Evolutionary conservation across 306 rosid genomes (phyloP).

Genomic region (Nissolia schottii): DNA sequence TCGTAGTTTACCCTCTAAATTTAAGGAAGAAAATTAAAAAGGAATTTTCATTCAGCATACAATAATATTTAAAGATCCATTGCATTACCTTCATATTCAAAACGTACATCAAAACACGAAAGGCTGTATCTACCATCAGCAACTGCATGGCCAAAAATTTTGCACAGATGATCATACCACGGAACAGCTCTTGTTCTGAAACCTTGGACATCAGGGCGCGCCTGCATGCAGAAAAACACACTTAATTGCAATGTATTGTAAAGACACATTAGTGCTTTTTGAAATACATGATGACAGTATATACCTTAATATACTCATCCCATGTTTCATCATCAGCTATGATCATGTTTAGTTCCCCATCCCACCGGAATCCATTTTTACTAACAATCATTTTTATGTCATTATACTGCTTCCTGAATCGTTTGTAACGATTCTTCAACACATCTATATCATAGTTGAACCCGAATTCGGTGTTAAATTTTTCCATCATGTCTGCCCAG

Average conservation of each 20-base stretch:
- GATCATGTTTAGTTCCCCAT: conserved; percentile 32
- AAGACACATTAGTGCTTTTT: neutral
- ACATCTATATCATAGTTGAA: conserved; percentile 47
- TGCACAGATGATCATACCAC: conserved; percentile 44
- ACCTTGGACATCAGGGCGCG: conserved; percentile 39
- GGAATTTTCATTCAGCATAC: conserved; percentile 1
- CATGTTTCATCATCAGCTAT: conserved; percentile 30
- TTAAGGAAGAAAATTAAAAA: neutral
- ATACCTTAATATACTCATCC: conserved; percentile 43
- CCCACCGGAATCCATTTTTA: conserved; percentile 49
- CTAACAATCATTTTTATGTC: conserved; percentile 44
- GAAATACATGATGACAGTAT: neutral
- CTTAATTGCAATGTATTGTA: conserved; percentile 20
- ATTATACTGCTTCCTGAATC: conserved; percentile 55
- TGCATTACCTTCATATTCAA: conserved; percentile 31
- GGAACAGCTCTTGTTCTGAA: conserved; percentile 35
- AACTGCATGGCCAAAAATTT: conserved; percentile 50
- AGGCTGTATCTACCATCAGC: conserved; percentile 69
- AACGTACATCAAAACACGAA: conserved; percentile 47
- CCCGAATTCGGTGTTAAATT: conserved; percentile 45
- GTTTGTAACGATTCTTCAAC: conserved; percentile 49
- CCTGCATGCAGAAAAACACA: conserved; percentile 42
- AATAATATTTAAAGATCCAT: neutral
- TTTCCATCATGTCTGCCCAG: conserved; percentile 51
- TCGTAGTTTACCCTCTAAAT: too few species aligned